Base-by-base conservation (phyloP, 441 rosid species). In the Breynia disticha region DNA sequence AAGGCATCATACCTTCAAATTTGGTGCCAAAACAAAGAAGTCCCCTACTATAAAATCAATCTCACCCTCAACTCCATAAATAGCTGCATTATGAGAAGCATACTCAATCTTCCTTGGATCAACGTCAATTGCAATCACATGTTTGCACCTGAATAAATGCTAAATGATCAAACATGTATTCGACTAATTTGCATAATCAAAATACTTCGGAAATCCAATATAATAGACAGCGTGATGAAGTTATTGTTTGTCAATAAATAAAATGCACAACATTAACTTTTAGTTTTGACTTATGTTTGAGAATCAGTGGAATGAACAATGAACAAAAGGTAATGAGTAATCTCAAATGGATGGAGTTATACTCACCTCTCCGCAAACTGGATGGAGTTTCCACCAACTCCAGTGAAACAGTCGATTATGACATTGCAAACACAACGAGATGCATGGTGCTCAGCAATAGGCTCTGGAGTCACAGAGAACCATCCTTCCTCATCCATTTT, bases 401-500 rank as follows among this genome's bases (percentile, higher is more conserved):
- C 98, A 4, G 95, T 63, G 67, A 91, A 88, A 67, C 90, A 79
- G 61, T 91, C 98, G 45, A 91, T 72, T 57, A 88, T 57, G 49
- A 75, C 32, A 50, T 80, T 79, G 67, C 52, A 60, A 3, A 62
- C 75, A 72, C 95, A 86, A 39, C 82, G 87, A 1, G 72, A 56
- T 18, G 98, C 91, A 41, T 88, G 98, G 68, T 88, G 95, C 76
- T 72, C 69, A 32, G 98, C 95, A 61, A 91, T 79, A 62, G 63
- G 57, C 70, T 91, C 97, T 37, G 98, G 94, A 39, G 95, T 91
- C 60, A 88, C 98, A 69, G 97, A 91, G 78, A 86, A 91, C 98
- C 98, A 91, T 52, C 97, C 97, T 76, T 91, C 98, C 72, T 84
- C 87, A 7, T 91, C 95, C 98, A 91, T 86, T 78, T 65, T 72